Base-by-base conservation (phyloP, 2,329 filamentous ascomycete genomes). In the Colletotrichum graminicola region DNA sequence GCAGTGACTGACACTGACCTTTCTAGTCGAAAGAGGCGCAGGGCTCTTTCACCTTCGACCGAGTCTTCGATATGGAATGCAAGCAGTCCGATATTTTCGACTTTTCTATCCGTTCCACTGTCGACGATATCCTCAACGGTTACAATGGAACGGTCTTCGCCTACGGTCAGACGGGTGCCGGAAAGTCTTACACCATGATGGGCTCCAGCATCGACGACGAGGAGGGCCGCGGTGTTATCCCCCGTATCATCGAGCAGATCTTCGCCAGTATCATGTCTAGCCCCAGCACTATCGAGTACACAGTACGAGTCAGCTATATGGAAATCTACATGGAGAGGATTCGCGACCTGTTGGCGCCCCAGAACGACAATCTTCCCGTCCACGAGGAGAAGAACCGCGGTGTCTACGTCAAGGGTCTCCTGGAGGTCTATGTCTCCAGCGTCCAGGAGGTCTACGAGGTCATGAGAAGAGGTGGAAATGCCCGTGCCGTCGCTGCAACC, bases 241-340 rank as follows among this genome's bases (percentile, higher is more conserved):
- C 96, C 62, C 92, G 96, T 78, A 98, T 98, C 76, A 92, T 98
- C 76, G 94, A 98, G 83, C 95, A 98, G 84, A 98, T 98, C 80
- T 98, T 98, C 81, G 92, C 93, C 76, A 97, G 93, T 83, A 98
- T 98, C 81, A 88, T 98, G 83, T 91, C 93, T 29, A 97, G 94
- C 77, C 94, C 95, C 54, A 91, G 91, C 77, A 97, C 94, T 76
- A 98, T 98, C 80, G 96, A 98, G 83, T 98, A 98, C 82, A 98
- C 95, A n/a, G 95, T 99, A 64, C 91, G 95, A 67, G 95, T 98
- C 79, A 97, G 94, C 82, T 98, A 98, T 83, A 98, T 99, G 95
- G 96, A 99, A 83, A 98, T 99, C 75, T 99, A 99, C 86, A 99
- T 98, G 96, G 96, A 99, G 85, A 91, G 93, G 76, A 98, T 99